Base-by-base conservation (phyloP, 495 filamentous ascomycete species). In the Parathielavia hyrcaniae region DNA sequence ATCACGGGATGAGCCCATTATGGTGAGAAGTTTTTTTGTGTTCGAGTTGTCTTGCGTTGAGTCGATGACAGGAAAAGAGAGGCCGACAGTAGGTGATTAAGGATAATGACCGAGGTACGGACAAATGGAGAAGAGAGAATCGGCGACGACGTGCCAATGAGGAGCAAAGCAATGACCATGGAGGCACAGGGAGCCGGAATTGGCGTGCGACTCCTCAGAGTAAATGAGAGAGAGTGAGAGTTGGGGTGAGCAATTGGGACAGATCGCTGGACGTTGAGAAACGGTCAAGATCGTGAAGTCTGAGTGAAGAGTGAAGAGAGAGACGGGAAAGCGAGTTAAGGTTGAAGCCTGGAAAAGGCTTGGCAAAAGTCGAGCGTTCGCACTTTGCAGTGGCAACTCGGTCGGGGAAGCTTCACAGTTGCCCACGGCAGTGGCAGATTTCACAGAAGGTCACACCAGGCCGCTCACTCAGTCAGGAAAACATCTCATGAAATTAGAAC, bases 1-100 rank as follows among this genome's bases (percentile, higher is more conserved):
- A 55, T 57, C 49, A 39, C 53, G 52, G 20, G 61, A 46, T 16
- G 63, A 46, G 19, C 58, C 61, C 63, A 66, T 66, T 36, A 10
- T 16, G 36, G 16, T 26, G 41, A 2, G 34, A 48, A 20, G 19
- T 57, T 44, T 40, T 10, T 11, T 43, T 34, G 51, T 53, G 39
- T 53, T 10, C 32, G 43, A 46, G 53, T 46, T 38, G 41, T 47
- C 47, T 47, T 10, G 41, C 36, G 53, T 46, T 38, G 14, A n/a
- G 26, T n/a, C n/a, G n/a, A n/a, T 48, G n/a, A 4, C 5, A 38
- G 13, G 20, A 12, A 19, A 17, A 26, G 13, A 44, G 35, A 44
- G 7, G 38, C 19, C 20, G 34, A 20, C 32, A 39, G 36, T 14
- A 14, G n/a, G n/a, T n/a, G n/a, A n/a, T n/a, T n/a, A n/a, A n/a